Base-by-base conservation (phyloP, 805 yeast genomes). In the Yamadazyma insecticola region DNA sequence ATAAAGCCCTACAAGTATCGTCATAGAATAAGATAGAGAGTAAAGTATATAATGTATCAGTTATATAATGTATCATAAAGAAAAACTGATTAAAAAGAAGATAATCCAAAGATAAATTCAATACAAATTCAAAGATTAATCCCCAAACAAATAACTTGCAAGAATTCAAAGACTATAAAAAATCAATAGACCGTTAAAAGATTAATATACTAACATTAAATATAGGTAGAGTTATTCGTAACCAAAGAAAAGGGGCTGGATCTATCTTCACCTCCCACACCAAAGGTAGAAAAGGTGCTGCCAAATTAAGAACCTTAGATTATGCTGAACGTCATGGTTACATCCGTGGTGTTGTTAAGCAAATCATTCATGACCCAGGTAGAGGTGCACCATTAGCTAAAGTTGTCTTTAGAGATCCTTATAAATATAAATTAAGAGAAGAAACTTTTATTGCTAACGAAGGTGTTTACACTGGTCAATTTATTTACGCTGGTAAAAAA, bases 221-320 rank as follows among this genome's bases (percentile, higher is more conserved):
- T 22, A 58, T 59, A 79, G 96, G 96, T 85, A 87, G 97, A 83
- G 99, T 92, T 76, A 92, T 92, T 80, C 95, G 98, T 79, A 92
- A 92, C 83, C 99, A 92, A 83, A 89, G 99, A 88, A 92, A 92
- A 80, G 97, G 97, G 84, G 96, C 96, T 74, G 97, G 98, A 70
- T 90, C 97, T 64, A 88, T 92, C 81, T 92, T 92, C 88, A 83
- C 95, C 70, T 81, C 98, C 64, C 95, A 90, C 92, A 90, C 97
- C 81, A 90, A 97, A 77, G 86, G 92, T 74, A 88, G 98, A 85
- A 86, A 92, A 78, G 98, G 98, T 72, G 97, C 98, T 70, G 98
- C 98, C 69, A 90, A 90, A 86, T 82, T 90, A 72, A 87, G 98
- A 83, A 84, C 96, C 68, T 82, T 90, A 70, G 97, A 92, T 75